These are phyloP conservation scores for Sphaerulina musiva DNA, from an alignment of 2,329 filamentous ascomycete species.

Conservation along the genomic window DNA sequence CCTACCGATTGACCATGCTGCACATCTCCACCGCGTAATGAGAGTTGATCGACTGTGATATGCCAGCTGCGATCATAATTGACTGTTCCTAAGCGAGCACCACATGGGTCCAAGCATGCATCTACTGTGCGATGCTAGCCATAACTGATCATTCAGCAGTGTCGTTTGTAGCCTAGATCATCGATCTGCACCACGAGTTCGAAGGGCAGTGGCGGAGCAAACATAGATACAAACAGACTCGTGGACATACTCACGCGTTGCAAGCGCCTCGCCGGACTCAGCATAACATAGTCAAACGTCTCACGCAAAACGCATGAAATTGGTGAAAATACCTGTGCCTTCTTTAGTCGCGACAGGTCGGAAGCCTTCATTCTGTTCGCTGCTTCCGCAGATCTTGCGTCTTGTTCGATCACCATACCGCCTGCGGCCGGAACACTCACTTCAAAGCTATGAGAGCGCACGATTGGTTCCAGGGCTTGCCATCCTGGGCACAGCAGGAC, in stretches of 20 bases:
- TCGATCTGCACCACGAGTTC: background rate
- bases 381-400: background rate
- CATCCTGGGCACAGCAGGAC: conserved; percentile 5
- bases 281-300: background rate
- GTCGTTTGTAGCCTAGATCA: background rate
- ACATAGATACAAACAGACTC: background rate
- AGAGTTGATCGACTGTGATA: conserved; percentile 37
- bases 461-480: conserved; percentile 2
- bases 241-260: background rate
- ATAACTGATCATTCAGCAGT: background rate
- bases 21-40: conserved; percentile 45
- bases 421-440: background rate
- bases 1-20: conserved; percentile 43
- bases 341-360: too few species aligned
- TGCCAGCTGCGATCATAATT: conserved; percentile 16
- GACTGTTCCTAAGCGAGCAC: background rate
- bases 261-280: background rate
- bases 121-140: background rate
- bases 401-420: background rate
- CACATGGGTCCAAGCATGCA: background rate
- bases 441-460: background rate
- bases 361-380: too few species aligned
- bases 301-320: background rate
- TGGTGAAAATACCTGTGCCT: background rate
- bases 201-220: background rate